Conservation (phyloP, 106 monocot species). For the Phalaenopsis equestris region DNA sequence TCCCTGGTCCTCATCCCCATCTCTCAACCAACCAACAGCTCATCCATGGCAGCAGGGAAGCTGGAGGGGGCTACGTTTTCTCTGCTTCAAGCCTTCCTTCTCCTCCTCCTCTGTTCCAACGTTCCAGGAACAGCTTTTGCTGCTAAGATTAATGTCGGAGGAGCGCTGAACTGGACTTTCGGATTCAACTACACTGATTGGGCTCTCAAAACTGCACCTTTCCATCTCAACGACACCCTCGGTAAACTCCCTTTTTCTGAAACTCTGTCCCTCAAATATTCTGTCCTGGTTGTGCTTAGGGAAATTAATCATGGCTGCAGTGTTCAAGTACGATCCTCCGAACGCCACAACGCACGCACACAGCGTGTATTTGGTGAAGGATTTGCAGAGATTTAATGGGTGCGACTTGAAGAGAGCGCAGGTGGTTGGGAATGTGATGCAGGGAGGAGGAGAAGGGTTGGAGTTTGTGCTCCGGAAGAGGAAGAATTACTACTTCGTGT, state of each 20-base stretch:
- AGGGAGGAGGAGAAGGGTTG: slow-evolving; percentile 41
- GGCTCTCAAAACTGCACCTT: slow-evolving; percentile 31
- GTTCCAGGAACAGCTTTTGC: background rate
- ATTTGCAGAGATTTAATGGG: slow-evolving; percentile 18
- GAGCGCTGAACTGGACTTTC: slow-evolving; percentile 23
- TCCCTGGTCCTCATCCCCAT: background rate
- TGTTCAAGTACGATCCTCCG: slow-evolving; percentile 70
- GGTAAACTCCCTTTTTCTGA: background rate
- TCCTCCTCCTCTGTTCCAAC: background rate
- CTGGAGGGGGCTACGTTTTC: background rate
- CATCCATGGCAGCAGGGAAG: slow-evolving; percentile 1
- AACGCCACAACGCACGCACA: slow-evolving; percentile 37
- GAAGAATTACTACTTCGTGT: slow-evolving; percentile 52
- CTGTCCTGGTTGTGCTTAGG: background rate
- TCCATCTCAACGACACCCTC: slow-evolving; percentile 21
- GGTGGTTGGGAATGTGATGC: slow-evolving; percentile 31
- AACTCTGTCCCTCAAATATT: too few species aligned
- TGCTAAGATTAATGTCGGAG: slow-evolving; percentile 24
- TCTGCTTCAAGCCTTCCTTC: background rate
- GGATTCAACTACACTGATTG: slow-evolving; percentile 40
- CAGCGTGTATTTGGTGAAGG: slow-evolving; percentile 50
- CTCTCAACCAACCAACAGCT: background rate
- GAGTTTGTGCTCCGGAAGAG: slow-evolving; percentile 47
- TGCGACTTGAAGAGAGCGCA: slow-evolving; percentile 44
- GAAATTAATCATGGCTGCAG: slow-evolving; percentile 10